Evolutionary conservation across 495 filamentous ascomycete species (phyloP), one percentile per base, ranked within the genome.

Genomic region (Lasiosphaeriaceae sp.): DNA sequence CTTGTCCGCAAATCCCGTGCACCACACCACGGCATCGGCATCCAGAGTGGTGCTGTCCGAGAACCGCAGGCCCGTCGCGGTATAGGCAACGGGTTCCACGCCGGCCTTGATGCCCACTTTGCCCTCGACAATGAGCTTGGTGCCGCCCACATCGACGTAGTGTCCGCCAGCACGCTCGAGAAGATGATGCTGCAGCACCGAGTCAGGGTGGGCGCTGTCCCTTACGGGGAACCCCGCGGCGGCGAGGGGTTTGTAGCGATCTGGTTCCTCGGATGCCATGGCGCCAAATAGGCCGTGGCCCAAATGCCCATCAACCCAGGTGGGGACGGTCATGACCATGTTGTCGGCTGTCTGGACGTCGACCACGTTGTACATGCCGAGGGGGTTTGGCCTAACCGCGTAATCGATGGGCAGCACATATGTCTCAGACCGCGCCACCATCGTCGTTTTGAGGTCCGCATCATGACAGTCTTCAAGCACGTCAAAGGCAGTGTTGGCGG

Each of bases 401-500:
- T 68, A 44, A 24, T 58, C 39, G 12, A 56, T 24, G 51, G 70
- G 73, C 11, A 77, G 14, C 17, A 77, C 57, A 52, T 73, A 69
- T 14, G 71, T 72, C 2, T 66, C 67, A 2, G 69, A 71, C 24
- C 71, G 65, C 21, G 51, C 66, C 16, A 65, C 52, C 45, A 73
- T 71, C 31, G 71, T 73, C 8, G 65, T 64, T 23, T 46, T 3
- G 6, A 66, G 55, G 39, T 60, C 59, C 7, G 66, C 57, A 3
- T 52, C 35, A 34, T 66, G 52, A 54, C 65, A 70, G 55, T 73
- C 69, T 24, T 62, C 29, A 37, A 72, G 56, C 17, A 74, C 52
- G 58, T 74, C 71, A 50, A 74, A 71, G 24, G 67, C 71, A 0
- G 71, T 74, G 57, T 70, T 74, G 39, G 71, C 71, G 6, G 67